phyloP scores from a whole-genome alignment of 1,284 basidiomycete genomes.

The Irpex lacteus region DNA sequence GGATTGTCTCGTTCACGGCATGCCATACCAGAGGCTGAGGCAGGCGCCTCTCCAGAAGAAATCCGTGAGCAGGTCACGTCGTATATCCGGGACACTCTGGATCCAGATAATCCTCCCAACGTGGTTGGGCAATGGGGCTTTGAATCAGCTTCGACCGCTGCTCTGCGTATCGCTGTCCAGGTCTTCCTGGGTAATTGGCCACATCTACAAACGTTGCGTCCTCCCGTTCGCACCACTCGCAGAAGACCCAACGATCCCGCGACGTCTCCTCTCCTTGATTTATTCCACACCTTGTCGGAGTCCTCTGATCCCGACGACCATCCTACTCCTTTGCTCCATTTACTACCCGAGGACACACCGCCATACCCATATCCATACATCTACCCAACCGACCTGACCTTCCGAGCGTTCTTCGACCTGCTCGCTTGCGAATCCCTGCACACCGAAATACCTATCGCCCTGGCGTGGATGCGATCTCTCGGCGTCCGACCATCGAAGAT shows the following conservation, averaged over 20 bases:
- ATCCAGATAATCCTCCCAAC: constrained; percentile 14
- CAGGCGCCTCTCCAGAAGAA: background rate
- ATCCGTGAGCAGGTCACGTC: constrained; percentile 15
- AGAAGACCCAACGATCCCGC: constrained; percentile 25
- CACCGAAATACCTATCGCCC: constrained; percentile 61
- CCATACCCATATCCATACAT: constrained; percentile 37
- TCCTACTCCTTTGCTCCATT: background rate
- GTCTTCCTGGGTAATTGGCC: constrained; percentile 53
- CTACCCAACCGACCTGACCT: constrained; percentile 47
- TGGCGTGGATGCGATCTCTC: constrained; percentile 77
- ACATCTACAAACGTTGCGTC: constrained; percentile 21
- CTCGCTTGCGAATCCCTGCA: constrained; percentile 51
- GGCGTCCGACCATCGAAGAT: constrained; percentile 47
- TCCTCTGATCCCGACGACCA: background rate
- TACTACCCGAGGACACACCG: constrained; percentile 10
- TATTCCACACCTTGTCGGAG: background rate
- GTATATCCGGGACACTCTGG: constrained; percentile 27
- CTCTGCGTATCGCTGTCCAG: constrained; percentile 45
- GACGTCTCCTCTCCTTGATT: constrained; percentile 26
- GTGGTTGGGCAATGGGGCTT: constrained; percentile 44
- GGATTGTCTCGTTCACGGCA: constrained; percentile 14
- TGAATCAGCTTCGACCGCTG: constrained; percentile 41
- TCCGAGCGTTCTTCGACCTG: constrained; percentile 62
- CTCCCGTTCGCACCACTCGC: constrained; percentile 31
- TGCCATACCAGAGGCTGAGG: background rate